Evolutionary conservation across 2,329 filamentous ascomycete species (phyloP).

Genomic region (Colletotrichum kahawae): DNA sequence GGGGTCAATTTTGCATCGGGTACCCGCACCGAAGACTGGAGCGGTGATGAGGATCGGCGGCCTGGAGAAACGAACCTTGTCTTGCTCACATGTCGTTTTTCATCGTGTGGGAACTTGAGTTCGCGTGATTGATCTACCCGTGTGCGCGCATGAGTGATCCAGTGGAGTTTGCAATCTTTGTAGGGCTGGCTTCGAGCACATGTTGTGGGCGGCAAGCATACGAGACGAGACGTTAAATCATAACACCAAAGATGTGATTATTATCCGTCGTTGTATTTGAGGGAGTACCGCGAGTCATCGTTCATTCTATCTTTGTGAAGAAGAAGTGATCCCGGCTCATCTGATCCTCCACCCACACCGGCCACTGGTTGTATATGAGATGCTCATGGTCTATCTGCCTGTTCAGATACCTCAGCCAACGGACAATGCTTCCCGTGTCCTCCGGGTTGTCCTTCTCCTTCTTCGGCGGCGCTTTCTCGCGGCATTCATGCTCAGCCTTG

Average conservation of each 20-base stretch:
- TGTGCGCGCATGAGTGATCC: neutral
- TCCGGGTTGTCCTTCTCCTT: conserved; percentile 25
- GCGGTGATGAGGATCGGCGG: neutral
- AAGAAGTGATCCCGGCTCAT: conserved; percentile 48
- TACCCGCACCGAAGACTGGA: neutral
- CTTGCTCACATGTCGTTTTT: neutral
- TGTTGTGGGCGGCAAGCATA: neutral
- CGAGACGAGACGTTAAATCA: neutral
- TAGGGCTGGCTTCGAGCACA: neutral
- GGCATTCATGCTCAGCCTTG: conserved; percentile 40
- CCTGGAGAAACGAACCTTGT: neutral
- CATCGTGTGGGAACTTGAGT: neutral
- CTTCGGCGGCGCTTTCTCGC: conserved; percentile 31
- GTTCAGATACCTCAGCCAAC: conserved; percentile 59
- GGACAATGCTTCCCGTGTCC: conserved; percentile 46
- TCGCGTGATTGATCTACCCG: neutral
- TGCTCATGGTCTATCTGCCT: conserved; percentile 49
- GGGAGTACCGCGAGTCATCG: neutral
- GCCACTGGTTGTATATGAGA: conserved; percentile 55
- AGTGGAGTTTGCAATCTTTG: neutral
- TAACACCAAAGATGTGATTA: neutral
- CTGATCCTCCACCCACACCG: conserved; percentile 58
- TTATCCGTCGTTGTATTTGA: neutral
- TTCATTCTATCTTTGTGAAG: conserved; percentile 42
- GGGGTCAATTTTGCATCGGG: neutral